Evolutionary conservation across 805 yeast species (phyloP), one percentile per base, ranked within the genome.

Genomic region (Wickerhamomyces queroliae): DNA sequence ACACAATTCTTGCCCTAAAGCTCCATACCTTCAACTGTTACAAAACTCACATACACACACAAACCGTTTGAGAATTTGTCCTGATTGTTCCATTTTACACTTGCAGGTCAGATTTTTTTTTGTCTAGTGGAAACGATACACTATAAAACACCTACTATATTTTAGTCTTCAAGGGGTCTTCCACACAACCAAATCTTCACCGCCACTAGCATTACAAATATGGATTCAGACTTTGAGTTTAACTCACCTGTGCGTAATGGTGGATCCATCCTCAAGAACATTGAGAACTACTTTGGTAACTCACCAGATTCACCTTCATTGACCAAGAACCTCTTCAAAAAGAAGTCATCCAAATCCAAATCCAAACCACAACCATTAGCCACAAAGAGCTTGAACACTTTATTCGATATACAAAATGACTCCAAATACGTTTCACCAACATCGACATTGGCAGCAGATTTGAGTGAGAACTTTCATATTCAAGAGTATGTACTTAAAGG

Each of bases 371-470:
- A 17, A 9, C 48, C 47, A 32, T 39, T 37, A 24, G 46, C 42
- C 15, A 42, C 45, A 16, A 44, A 30, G 37, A 46, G 34, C 26
- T 24, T 56, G 19, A 42, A 48, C 38, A 45, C 56, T 15, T 40
- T 58, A n/a, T 49, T 55, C 35, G 51, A 69, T 22, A 3, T 31
- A 26, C 68, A 69, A 1, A 43, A 59, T 34, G 56, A 66, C 38
- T 59, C 67, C 11, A 60, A 56, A 44, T 63, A 61, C 33, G 71
- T 67, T 40, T 59, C 69, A 2, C 73, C 75, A 9, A 57, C 67
- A 5, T 53, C 67, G 0, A 59, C 55, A 2, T 46, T 65, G 20
- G 66, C 67, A 5, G 68, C 64, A 22, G 67, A 64, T 40, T 52
- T 65, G 23, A 51, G 62, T 10, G 53, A 62, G 25, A 64, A 65